Percentiles rank a stretch among this genome's conserved stretches.
phyloP scores from a whole-genome alignment of 768 basidiomycete genomes.

The Panaeolus papilionaceus region DNA sequence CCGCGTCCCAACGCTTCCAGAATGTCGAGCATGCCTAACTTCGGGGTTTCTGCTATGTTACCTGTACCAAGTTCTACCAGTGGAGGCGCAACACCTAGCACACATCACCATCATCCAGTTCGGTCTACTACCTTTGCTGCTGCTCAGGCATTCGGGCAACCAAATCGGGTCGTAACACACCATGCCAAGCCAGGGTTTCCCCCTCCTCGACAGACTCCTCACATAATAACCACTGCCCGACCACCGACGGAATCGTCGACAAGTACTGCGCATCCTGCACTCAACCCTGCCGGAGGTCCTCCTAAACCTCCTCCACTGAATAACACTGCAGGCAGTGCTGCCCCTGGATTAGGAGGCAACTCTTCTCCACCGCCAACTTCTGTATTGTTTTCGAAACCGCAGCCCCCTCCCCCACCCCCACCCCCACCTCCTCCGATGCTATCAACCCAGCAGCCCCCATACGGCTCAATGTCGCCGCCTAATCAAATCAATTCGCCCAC shows the following conservation, averaged over 20 bases:
- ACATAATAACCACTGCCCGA: slow-evolving; percentile 27
- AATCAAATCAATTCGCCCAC: slow-evolving; percentile 19
- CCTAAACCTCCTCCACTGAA: slow-evolving; percentile 21
- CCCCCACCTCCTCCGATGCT: slow-evolving; percentile 18
- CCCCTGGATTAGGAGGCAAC: slow-evolving; percentile 1
- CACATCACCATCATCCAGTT: slow-evolving; percentile 10
- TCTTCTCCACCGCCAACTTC: slow-evolving; percentile 27
- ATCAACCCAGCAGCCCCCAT: slow-evolving; percentile 11
- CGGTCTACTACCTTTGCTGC: slow-evolving; percentile 19
- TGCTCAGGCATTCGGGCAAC: slow-evolving; percentile 14
- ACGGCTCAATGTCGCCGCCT: slow-evolving; percentile 15
- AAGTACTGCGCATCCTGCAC: slow-evolving; percentile 8
- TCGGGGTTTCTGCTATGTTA: not conserved
- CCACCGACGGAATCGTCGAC: slow-evolving; percentile 19
- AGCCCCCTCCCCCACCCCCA: slow-evolving; percentile 18
- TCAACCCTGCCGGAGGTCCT: slow-evolving; percentile 15
- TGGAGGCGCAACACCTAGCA: not conserved
- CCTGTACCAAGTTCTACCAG: not conserved
- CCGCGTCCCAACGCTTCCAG: slow-evolving; percentile 15
- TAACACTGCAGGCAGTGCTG: slow-evolving; percentile 11
- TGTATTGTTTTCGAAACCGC: slow-evolving; percentile 23
- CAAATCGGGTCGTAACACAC: slow-evolving; percentile 12
- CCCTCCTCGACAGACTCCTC: slow-evolving; percentile 24
- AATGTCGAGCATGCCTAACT: slow-evolving; percentile 12
- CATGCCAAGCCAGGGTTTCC: slow-evolving; percentile 5